Conservation (phyloP, 148 eudicot species). For the Diospyros kaki region DNA sequence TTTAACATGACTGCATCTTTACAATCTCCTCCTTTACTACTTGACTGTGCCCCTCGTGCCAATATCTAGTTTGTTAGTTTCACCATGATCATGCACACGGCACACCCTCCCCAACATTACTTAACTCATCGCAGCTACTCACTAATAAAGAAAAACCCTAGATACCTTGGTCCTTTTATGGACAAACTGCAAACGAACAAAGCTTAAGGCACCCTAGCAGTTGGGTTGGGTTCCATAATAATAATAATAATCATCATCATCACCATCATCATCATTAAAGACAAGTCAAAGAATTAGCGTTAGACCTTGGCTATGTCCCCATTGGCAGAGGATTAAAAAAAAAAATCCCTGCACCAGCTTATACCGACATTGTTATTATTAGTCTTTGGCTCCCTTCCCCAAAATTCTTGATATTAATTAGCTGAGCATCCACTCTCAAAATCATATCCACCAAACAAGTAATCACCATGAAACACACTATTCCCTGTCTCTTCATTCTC, state of each 20-base stretch:
- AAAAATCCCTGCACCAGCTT: no score
- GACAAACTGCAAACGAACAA: no score
- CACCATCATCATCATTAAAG: not conserved
- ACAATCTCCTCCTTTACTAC: no score
- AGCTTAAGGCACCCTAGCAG: not conserved
- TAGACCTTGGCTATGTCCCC: not conserved
- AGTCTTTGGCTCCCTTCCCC: not conserved
- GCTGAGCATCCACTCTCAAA: not conserved
- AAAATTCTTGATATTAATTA: not conserved
- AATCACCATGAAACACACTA: slow-evolving; percentile 9
- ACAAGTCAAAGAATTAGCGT: not conserved
- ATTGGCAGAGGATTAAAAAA: not conserved
- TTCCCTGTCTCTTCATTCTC: not conserved
- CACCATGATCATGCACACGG: no score
- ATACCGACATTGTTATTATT: no score
- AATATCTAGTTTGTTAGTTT: no score
- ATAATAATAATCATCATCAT: not conserved
- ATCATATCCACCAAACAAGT: not conserved
- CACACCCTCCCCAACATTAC: no score
- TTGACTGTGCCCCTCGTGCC: no score
- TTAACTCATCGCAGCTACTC: no score
- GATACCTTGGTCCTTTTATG: no score
- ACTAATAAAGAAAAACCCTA: no score
- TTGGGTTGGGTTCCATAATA: not conserved
- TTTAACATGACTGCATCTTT: no score